Percentiles rank a stretch among this genome's conserved stretches.
These are phyloP conservation scores for Aureobasidium sp. DNA, from an alignment of 2,329 filamentous ascomycete species.

Conservation along the genomic window DNA sequence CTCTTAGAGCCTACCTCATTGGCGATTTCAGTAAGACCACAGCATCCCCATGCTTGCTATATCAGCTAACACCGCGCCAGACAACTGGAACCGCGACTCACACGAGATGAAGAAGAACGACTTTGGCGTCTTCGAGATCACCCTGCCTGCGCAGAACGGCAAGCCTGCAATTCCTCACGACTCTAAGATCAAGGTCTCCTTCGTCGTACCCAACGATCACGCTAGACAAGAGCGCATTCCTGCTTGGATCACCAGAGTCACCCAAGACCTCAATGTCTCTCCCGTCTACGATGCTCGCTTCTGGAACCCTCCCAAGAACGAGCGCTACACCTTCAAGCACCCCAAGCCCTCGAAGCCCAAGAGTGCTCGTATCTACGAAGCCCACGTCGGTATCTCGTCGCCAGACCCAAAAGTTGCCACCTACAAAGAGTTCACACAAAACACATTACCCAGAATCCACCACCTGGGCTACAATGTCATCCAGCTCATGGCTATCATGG, in stretches of 20 bases:
- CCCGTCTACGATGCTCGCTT: constrained; percentile 92
- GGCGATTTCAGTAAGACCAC: constrained; percentile 75
- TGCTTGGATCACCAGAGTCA: constrained; percentile 96
- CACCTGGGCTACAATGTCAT: constrained; percentile 92
- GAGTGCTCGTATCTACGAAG: constrained; percentile 91
- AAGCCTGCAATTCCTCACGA: constrained; percentile 79
- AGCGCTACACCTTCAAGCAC: constrained; percentile 82
- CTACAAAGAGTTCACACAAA: constrained; percentile 94
- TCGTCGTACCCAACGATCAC: constrained; percentile 72
- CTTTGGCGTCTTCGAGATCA: constrained; percentile 83
- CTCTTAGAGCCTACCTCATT: constrained; percentile 73
- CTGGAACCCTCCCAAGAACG: constrained; percentile 79
- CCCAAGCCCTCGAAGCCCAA: constrained; percentile 71
- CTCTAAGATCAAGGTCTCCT: constrained; percentile 82
- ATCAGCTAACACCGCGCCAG: constrained; percentile 37
- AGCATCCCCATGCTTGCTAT: constrained; percentile 26
- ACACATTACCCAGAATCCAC: constrained; percentile 86
- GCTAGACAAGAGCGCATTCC: constrained; percentile 75
- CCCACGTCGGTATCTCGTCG: constrained; percentile 96
- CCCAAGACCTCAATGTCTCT: constrained; percentile 82
- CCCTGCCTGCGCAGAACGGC: constrained; percentile 65
- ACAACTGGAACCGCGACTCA: constrained; percentile 77
- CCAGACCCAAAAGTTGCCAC: constrained; percentile 82
- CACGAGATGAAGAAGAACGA: constrained; percentile 81
- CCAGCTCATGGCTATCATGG: constrained; percentile 98